Evolutionary conservation across 768 basidiomycete species (phyloP).

Genomic region (Xerocomellus chrysenteron): DNA sequence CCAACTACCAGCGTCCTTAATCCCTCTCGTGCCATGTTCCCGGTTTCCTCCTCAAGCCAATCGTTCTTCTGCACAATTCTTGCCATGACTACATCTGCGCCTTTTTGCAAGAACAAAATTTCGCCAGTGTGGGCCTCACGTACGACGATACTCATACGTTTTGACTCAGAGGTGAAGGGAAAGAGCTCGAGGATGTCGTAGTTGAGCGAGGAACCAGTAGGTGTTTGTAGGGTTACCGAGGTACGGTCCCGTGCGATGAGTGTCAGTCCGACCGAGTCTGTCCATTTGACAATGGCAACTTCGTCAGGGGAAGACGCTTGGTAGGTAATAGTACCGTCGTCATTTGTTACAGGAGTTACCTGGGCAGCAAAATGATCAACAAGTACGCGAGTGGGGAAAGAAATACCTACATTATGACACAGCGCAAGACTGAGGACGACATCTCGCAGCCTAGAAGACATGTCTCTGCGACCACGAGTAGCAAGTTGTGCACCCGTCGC

Average conservation of each 20-base stretch:
- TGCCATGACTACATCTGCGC: constrained; percentile 98
- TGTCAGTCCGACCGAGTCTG: constrained; percentile 89
- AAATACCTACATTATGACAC: constrained; percentile 82
- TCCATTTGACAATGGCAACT: constrained; percentile 98
- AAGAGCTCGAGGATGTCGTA: constrained; percentile 94
- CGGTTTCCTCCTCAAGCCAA: constrained; percentile 98
- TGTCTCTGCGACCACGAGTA: constrained; percentile 84
- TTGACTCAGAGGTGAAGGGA: constrained; percentile 98
- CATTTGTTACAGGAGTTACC: constrained; percentile 95
- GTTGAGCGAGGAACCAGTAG: constrained; percentile 56
- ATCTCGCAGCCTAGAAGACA: constrained; percentile 91
- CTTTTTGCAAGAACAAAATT: constrained; percentile 91
- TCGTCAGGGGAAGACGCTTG: constrained; percentile 99
- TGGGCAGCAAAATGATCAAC: constrained; percentile 37
- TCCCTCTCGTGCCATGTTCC: constrained; percentile 97
- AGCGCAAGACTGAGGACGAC: constrained; percentile 90
- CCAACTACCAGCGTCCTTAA: constrained; percentile 92
- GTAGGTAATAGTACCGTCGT: constrained; percentile 93
- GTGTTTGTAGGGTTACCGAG: constrained; percentile 79
- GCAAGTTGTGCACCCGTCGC: constrained; percentile 82
- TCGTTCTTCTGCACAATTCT: constrained; percentile 94
- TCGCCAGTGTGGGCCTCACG: constrained; percentile 75
- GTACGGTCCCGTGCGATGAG: constrained; percentile 89
- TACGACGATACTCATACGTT: constrained; percentile 98
- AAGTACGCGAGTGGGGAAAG: neutral